Evolutionary conservation across 2,329 filamentous ascomycete genomes (phyloP).

Genomic region (Tolypocladium guangdongense): DNA sequence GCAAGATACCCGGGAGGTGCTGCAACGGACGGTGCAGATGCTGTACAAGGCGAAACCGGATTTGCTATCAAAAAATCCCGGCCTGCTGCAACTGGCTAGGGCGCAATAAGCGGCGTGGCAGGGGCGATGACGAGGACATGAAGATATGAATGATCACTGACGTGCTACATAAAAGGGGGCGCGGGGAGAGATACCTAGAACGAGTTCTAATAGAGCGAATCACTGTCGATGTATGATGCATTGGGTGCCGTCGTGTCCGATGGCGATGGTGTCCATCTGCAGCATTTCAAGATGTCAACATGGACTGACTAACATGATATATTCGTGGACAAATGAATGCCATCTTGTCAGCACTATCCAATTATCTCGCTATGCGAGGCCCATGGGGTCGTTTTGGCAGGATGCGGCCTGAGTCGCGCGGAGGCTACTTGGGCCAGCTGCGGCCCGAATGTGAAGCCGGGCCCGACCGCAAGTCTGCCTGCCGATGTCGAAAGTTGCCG

Average conservation of each 20-base stretch:
- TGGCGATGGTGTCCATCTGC: neutral
- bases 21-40: conserved; percentile 51
- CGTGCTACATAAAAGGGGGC: neutral
- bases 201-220: neutral
- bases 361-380: no score
- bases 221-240: neutral
- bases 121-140: neutral
- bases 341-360: no score
- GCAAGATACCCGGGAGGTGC: conserved; percentile 54
- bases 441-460: no score
- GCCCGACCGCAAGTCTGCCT: no score
- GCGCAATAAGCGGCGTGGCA: conserved; percentile 2
- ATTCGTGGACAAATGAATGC: neutral
- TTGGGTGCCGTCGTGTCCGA: neutral
- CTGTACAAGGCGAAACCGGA: conserved; percentile 27
- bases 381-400: no score
- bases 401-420: no score
- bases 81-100: conserved; percentile 20
- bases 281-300: neutral
- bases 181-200: neutral
- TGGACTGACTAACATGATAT: neutral
- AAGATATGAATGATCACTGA: neutral
- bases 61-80: conserved; percentile 19
- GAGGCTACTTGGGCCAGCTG: no score
- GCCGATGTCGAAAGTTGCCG: no score